These are phyloP conservation scores for Phytopythium chamaehyphon DNA, from an alignment of 352 stramenopile species.

Conservation along the genomic window DNA sequence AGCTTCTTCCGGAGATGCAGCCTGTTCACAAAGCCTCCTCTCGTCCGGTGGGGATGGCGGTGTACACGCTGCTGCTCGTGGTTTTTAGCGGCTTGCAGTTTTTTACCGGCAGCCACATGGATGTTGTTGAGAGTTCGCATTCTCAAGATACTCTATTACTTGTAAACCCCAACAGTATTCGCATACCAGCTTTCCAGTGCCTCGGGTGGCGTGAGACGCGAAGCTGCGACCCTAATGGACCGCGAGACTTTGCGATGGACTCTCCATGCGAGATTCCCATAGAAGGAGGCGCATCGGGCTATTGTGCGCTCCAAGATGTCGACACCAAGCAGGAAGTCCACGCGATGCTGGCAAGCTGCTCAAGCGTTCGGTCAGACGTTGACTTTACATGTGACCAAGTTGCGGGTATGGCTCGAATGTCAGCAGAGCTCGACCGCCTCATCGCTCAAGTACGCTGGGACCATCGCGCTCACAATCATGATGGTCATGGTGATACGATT, in stretches of 20 bases:
- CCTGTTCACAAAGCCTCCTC: too few species aligned
- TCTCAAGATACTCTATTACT: not conserved
- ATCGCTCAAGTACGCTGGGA: not conserved
- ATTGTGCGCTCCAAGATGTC: conserved; percentile 39
- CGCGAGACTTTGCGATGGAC: conserved; percentile 22
- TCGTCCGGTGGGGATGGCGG: too few species aligned
- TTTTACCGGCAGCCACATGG: too few species aligned
- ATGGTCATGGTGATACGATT: not conserved
- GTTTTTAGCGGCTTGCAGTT: too few species aligned
- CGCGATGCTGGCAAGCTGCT: conserved; percentile 31
- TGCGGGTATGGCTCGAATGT: conserved; percentile 32
- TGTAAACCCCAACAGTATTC: conserved; percentile 3
- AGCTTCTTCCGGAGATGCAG: too few species aligned
- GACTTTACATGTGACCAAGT: conserved; percentile 36
- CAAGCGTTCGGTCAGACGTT: conserved; percentile 24
- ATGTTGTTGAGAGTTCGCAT: too few species aligned
- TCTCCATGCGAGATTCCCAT: conserved; percentile 26
- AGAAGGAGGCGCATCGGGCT: conserved; percentile 29
- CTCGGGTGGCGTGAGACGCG: conserved; percentile 43
- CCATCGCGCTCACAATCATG: not conserved
- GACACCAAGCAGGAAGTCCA: conserved; percentile 23
- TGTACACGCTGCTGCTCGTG: too few species aligned
- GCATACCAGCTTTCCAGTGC: conserved; percentile 25
- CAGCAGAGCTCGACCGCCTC: conserved; percentile 5
- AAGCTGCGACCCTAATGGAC: conserved; percentile 24